Conservation (phyloP, 2,329 filamentous ascomycete genomes). For the Hypoxylon sp. region DNA sequence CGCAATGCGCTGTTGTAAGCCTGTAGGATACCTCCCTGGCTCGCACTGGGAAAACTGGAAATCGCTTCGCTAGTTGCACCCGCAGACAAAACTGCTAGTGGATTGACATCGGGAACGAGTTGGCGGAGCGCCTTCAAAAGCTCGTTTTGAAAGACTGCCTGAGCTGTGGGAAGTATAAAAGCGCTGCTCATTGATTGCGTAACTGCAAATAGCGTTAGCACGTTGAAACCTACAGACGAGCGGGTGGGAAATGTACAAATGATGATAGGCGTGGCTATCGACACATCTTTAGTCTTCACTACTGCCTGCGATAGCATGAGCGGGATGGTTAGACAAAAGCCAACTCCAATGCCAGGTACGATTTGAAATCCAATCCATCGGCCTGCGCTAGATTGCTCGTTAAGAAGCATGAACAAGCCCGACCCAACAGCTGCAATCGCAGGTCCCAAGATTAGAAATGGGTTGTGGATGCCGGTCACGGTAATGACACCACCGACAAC, state of each 20-base stretch:
- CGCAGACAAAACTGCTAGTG: neutral
- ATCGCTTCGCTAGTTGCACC: neutral
- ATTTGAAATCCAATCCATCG: conserved; percentile 60
- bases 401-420: conserved; percentile 60
- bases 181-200: neutral
- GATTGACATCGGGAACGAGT: neutral
- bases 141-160: neutral
- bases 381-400: conserved; percentile 51
- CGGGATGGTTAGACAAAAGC: conserved; percentile 2
- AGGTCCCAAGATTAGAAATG: conserved; percentile 58
- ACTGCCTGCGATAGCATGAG: neutral
- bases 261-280: neutral
- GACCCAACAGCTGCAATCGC: conserved; percentile 57
- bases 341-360: conserved; percentile 40
- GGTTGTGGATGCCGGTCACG: conserved; percentile 59
- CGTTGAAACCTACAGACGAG: neutral
- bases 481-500: conserved; percentile 1
- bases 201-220: neutral
- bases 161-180: neutral
- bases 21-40: neutral
- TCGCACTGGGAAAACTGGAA: neutral
- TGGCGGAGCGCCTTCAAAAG: neutral
- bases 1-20: neutral
- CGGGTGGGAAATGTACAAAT: neutral
- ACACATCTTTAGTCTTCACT: neutral